Conservation (phyloP, 1,284 basidiomycete genomes). For the Golubevia pallescens region DNA sequence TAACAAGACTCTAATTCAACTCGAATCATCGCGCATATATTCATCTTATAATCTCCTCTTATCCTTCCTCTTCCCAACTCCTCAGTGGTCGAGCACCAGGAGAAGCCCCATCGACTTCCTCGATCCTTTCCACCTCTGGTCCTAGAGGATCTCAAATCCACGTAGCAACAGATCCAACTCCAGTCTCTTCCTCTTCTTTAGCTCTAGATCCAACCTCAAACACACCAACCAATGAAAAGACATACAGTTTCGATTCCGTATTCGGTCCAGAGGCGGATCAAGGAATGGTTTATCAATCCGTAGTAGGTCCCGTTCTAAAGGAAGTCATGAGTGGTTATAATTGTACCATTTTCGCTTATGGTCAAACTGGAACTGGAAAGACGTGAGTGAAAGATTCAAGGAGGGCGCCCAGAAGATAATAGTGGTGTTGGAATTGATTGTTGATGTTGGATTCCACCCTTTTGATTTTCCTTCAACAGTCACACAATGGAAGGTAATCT, state of each 20-base stretch:
- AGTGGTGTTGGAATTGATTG: too few species aligned
- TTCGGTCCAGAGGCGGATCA: constrained; percentile 62
- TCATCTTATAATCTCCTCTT: neutral
- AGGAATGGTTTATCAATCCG: constrained; percentile 60
- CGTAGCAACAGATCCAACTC: constrained; percentile 36
- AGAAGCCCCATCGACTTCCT: constrained; percentile 19
- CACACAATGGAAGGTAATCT: constrained; percentile 64
- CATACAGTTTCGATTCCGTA: constrained; percentile 59
- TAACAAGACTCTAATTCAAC: too few species aligned
- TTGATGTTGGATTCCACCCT: too few species aligned
- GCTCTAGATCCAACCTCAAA: constrained; percentile 3
- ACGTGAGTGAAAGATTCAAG: too few species aligned
- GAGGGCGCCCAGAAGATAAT: too few species aligned
- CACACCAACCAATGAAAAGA: constrained; percentile 35
- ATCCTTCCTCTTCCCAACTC: neutral
- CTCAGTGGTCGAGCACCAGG: constrained; percentile 27
- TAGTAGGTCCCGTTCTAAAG: constrained; percentile 49
- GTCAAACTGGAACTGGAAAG: constrained; percentile 98
- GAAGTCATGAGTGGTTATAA: constrained; percentile 62
- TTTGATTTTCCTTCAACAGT: too few species aligned
- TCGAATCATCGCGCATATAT: too few species aligned
- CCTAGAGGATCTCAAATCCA: constrained; percentile 43
- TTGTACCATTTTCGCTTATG: constrained; percentile 91
- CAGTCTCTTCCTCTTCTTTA: constrained; percentile 25
- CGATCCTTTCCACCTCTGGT: constrained; percentile 41